Evolutionary conservation across 2,329 filamentous ascomycete species (phyloP).

Genomic region (Cercospora sojina): DNA sequence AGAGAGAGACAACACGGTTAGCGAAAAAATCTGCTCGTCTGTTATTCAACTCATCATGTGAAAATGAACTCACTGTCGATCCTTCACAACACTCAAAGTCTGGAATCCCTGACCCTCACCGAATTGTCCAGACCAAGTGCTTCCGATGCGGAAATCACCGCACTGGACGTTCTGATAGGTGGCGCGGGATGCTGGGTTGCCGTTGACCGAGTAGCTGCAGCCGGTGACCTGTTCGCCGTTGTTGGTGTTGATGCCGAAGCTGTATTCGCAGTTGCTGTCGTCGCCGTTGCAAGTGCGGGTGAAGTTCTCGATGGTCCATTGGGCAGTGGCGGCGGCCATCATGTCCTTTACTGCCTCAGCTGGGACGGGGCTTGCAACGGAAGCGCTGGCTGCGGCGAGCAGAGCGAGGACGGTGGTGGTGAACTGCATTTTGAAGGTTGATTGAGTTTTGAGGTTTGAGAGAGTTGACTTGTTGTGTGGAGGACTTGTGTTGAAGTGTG

Average conservation of each 20-base stretch:
- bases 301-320: constrained; percentile 29
- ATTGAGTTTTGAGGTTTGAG: constrained; percentile 1
- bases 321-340: constrained; percentile 19
- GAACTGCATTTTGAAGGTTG: constrained; percentile 27
- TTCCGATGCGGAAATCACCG: constrained; percentile 24
- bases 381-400: constrained; percentile 20
- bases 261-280: constrained; percentile 22
- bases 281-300: constrained; percentile 22
- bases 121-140: constrained; percentile 26
- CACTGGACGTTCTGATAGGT: constrained; percentile 23
- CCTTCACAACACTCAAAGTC: constrained; percentile 24
- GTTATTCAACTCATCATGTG: not conserved
- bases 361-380: constrained; percentile 18
- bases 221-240: constrained; percentile 14
- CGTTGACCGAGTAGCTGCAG: constrained; percentile 24
- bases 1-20: not conserved
- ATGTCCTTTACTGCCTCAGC: constrained; percentile 14
- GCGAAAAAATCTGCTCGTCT: not conserved
- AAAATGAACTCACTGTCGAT: constrained; percentile 7
- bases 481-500: not conserved
- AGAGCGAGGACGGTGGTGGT: constrained; percentile 21
- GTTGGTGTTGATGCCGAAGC: constrained; percentile 27
- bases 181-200: constrained; percentile 21
- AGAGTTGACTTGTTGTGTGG: not conserved
- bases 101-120: constrained; percentile 26